phyloP scores from a whole-genome alignment of 2,329 filamentous ascomycete species.

The Bipolaris zeicola region DNA sequence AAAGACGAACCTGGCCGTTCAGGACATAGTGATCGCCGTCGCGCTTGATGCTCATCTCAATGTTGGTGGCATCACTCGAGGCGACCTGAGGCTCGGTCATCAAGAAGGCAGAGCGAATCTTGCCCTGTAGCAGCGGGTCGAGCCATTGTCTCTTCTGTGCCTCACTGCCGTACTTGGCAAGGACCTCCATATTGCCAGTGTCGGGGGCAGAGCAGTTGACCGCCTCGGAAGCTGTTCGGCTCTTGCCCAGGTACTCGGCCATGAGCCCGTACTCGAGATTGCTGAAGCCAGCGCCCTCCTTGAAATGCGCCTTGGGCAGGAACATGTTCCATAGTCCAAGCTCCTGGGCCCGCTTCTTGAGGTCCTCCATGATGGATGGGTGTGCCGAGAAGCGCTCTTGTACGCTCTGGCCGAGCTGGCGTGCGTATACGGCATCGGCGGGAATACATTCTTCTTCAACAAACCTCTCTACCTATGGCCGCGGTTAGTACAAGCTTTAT shows the following conservation, averaged over 20 bases:
- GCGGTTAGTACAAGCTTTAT: not conserved
- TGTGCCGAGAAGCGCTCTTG: constrained; percentile 77
- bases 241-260: constrained; percentile 94
- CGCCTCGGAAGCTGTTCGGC: constrained; percentile 70
- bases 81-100: constrained; percentile 94
- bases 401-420: constrained; percentile 75
- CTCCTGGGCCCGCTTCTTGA: constrained; percentile 81
- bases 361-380: constrained; percentile 81
- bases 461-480: constrained; percentile 79
- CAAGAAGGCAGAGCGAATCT: constrained; percentile 87
- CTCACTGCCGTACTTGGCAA: constrained; percentile 88
- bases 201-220: constrained; percentile 91
- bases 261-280: constrained; percentile 98
- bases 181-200: constrained; percentile 94
- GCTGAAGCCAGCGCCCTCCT: constrained; percentile 89
- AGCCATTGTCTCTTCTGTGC: constrained; percentile 86
- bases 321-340: constrained; percentile 99
- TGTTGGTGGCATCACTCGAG: constrained; percentile 91
- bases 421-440: constrained; percentile 78
- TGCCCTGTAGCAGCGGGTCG: constrained; percentile 76
- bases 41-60: constrained; percentile 77
- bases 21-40: constrained; percentile 90
- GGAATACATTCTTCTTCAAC: constrained; percentile 86
- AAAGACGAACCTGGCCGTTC: constrained; percentile 72
- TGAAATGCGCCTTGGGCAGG: constrained; percentile 91